phyloP scores from a whole-genome alignment of 352 stramenopile species.

The Phytophthora idaei region DNA sequence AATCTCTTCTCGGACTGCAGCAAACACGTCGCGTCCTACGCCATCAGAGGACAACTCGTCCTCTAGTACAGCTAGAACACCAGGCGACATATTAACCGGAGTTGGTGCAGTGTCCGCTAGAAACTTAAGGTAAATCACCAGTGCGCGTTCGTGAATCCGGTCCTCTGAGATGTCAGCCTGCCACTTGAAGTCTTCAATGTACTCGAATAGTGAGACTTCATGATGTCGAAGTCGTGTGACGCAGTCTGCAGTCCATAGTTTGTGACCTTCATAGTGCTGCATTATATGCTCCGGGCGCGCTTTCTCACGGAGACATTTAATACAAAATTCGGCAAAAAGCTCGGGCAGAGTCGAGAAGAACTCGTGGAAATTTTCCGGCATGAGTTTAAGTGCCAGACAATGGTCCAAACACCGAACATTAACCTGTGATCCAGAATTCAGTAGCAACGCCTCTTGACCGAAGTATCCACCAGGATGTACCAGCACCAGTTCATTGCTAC shows the following conservation, averaged over 20 bases:
- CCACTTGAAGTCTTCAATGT: conserved; percentile 75
- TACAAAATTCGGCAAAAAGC: conserved; percentile 71
- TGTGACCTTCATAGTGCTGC: conserved; percentile 69
- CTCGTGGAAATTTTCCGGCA: conserved; percentile 43
- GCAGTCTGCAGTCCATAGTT: conserved; percentile 66
- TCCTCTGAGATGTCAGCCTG: conserved; percentile 57
- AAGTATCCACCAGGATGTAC: conserved; percentile 67
- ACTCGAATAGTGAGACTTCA: conserved; percentile 63
- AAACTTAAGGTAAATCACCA: conserved; percentile 71
- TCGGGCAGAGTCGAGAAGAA: conserved; percentile 64
- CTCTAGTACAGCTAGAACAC: conserved; percentile 43
- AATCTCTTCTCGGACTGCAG: conserved; percentile 46
- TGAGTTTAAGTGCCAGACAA: conserved; percentile 53
- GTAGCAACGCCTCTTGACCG: conserved; percentile 67
- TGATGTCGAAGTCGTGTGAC: conserved; percentile 48
- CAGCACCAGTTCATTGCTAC: conserved; percentile 33
- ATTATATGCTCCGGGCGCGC: conserved; percentile 59
- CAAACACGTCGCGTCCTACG: conserved; percentile 53
- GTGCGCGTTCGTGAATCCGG: conserved; percentile 51
- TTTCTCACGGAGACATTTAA: conserved; percentile 65
- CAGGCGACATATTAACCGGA: conserved; percentile 40
- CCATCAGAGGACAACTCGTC: conserved; percentile 45
- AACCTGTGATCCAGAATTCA: conserved; percentile 45
- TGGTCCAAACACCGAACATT: conserved; percentile 46
- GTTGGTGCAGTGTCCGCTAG: conserved; percentile 42